Base-by-base conservation (phyloP, 140 eudicot genomes). In the Stevia rebaudiana region DNA sequence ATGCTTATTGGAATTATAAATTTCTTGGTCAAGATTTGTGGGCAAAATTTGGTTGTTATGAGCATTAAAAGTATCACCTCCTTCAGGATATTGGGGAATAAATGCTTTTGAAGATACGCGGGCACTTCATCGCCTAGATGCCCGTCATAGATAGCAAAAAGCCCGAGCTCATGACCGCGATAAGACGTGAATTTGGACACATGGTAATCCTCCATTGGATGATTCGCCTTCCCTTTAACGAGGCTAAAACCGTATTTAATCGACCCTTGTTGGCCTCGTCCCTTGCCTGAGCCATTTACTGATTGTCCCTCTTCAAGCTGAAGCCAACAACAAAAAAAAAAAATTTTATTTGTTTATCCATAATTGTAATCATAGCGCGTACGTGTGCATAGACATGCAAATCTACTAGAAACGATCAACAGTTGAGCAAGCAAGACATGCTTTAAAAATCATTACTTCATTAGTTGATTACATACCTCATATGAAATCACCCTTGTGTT, bases 141-240 rank as follows among this genome's bases (percentile, higher is more conserved):
- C 15, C 97, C 97, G 48, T 90, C 97, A 63, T 70, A 90, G 46
- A 90, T 86, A 46, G 95, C 97, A 74, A 90, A 90, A 11, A 90
- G 87, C 15, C 97, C 97, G 40, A 90, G 80, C 46, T 83, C 95
- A 15, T 66, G 95, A 8, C 94, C 95, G 1, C 78, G 75, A 52
- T 63, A 16, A 10, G 72, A 79, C 22, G 76, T 75, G 69, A 83
- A 86, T 72, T 90, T 86, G 53, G 97, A 86, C 43, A 90, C 95
- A 76, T 90, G 95, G 74, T 74, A 90, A 68, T 90, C 97, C 69
- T 90, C 97, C 97, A 90, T 90, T 7, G 95, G 95, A 78, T 90
- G 97, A 80, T 74, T 86, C 49, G 97, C 95, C 31, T 90, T 90
- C 63, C 97, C 97, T 64, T 86, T 84, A 28, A 86, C 83, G 7